phyloP scores from a whole-genome alignment of 2,329 filamentous ascomycete genomes.

The Alternaria alternata region DNA sequence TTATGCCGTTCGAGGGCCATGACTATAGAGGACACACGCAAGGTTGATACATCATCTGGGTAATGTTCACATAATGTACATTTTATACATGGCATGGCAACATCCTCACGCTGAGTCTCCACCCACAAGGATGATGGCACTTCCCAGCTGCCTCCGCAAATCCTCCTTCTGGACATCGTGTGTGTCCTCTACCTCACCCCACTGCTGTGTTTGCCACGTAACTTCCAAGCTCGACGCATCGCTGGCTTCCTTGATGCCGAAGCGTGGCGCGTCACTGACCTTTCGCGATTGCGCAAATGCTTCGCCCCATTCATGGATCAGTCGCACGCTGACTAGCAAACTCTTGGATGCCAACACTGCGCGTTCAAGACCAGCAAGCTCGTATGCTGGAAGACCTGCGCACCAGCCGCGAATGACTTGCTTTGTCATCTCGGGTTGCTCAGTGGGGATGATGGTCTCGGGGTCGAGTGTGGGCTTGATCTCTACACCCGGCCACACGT shows the following conservation, averaged over 20 bases:
- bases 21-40: background rate
- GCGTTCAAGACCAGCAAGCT: constrained; percentile 86
- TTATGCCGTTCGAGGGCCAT: background rate
- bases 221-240: constrained; percentile 83
- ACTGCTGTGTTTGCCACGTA: constrained; percentile 85
- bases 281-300: constrained; percentile 65
- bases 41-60: background rate
- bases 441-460: constrained; percentile 76
- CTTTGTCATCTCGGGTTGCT: constrained; percentile 76
- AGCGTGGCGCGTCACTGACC: constrained; percentile 56
- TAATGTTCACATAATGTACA: constrained; percentile 1
- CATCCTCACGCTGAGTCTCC: constrained; percentile 29
- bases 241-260: constrained; percentile 85
- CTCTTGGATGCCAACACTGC: constrained; percentile 88
- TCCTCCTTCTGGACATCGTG: constrained; percentile 97
- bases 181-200: constrained; percentile 98
- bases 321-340: constrained; percentile 75
- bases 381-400: constrained; percentile 73
- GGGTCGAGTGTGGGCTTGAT: constrained; percentile 83
- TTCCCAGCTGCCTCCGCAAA: constrained; percentile 84
- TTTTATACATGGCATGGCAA: background rate
- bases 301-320: constrained; percentile 89
- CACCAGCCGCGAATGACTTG: constrained; percentile 83
- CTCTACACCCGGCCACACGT: constrained; percentile 84
- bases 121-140: constrained; percentile 79